A percentile compares a stretch with the other conserved stretches of the same genome.
These are phyloP conservation scores for Osmanthus fragrans DNA, from an alignment of 257 asterid genomes.

Conservation along the genomic window DNA sequence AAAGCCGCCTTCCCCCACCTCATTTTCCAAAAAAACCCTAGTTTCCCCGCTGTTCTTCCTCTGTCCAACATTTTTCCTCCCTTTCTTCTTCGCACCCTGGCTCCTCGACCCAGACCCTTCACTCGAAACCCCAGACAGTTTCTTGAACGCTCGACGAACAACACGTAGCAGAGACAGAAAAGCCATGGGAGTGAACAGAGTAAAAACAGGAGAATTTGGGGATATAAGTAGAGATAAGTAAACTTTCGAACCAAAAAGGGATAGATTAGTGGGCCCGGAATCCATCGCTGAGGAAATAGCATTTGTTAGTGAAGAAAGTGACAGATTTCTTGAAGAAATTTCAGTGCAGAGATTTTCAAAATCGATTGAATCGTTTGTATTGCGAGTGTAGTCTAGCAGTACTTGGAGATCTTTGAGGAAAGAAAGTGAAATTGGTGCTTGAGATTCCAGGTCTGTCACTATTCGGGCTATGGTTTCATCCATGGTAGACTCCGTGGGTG, in stretches of 20 bases:
- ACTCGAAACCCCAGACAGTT: constrained; percentile 23
- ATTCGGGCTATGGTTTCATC: constrained; percentile 60
- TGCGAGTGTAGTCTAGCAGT: constrained; percentile 57
- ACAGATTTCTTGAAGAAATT: constrained; percentile 61
- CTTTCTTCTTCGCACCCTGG: constrained; percentile 47
- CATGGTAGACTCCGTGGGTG: constrained; percentile 42
- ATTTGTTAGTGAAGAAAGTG: constrained; percentile 37
- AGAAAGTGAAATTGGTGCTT: constrained; percentile 45
- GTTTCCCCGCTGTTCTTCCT: constrained; percentile 38
- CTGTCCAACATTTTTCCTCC: constrained; percentile 36
- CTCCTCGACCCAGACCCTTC: constrained; percentile 34
- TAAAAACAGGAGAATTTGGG: constrained; percentile 89
- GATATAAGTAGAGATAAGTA: constrained; percentile 65
- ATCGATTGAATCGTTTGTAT: constrained; percentile 53
- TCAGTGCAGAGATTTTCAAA: constrained; percentile 54
- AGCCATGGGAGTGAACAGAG: constrained; percentile 86
- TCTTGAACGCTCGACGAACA: constrained; percentile 64
- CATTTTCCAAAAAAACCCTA: constrained; percentile 35
- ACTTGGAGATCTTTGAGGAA: constrained; percentile 54
- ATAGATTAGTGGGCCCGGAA: constrained; percentile 40
- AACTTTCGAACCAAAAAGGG: constrained; percentile 49
- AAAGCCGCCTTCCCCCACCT: constrained; percentile 41
- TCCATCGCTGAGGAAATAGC: constrained; percentile 74
- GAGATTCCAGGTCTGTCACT: constrained; percentile 53
- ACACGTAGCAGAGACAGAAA: constrained; percentile 72